These are phyloP conservation scores for Russula olivacea DNA, from an alignment of 768 basidiomycete genomes.

Conservation along the genomic window DNA sequence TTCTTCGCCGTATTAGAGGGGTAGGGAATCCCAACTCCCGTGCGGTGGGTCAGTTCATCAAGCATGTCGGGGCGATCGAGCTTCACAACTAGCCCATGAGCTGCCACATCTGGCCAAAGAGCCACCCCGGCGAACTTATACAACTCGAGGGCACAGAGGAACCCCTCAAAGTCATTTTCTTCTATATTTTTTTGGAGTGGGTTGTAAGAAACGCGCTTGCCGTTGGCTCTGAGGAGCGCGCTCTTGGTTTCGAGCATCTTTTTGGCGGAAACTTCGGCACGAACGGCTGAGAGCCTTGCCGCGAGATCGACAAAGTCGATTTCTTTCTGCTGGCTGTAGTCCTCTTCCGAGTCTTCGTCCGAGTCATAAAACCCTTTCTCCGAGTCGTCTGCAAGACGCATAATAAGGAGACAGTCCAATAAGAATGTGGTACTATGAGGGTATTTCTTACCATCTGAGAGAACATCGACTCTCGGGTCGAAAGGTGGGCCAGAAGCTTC, in stretches of 20 bases:
- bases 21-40: conserved; percentile 34
- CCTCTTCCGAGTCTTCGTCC: conserved; percentile 25
- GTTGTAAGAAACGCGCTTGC: conserved; percentile 14
- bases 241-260: conserved; percentile 31
- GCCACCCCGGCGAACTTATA: conserved; percentile 35
- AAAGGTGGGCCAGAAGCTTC: conserved; percentile 33
- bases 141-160: conserved; percentile 43
- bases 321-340: conserved; percentile 38
- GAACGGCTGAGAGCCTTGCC: conserved; percentile 41
- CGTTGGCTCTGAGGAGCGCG: conserved; percentile 4
- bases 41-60: conserved; percentile 51
- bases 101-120: conserved; percentile 25
- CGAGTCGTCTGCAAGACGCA: conserved; percentile 8
- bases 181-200: conserved; percentile 36
- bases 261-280: conserved; percentile 37
- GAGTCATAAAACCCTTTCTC: conserved; percentile 32
- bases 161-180: conserved; percentile 46
- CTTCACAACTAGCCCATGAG: conserved; percentile 26
- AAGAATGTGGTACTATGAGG: conserved; percentile 27
- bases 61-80: conserved; percentile 48
- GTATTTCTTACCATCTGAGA: conserved; percentile 27
- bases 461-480: conserved; percentile 28
- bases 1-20: conserved; percentile 30
- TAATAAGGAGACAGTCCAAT: background rate
- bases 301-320: conserved; percentile 51